Evolutionary conservation across 2,329 filamentous ascomycete species (phyloP), one percentile per base, ranked within the genome.

Genomic region (Sordariomycetes sp.): DNA sequence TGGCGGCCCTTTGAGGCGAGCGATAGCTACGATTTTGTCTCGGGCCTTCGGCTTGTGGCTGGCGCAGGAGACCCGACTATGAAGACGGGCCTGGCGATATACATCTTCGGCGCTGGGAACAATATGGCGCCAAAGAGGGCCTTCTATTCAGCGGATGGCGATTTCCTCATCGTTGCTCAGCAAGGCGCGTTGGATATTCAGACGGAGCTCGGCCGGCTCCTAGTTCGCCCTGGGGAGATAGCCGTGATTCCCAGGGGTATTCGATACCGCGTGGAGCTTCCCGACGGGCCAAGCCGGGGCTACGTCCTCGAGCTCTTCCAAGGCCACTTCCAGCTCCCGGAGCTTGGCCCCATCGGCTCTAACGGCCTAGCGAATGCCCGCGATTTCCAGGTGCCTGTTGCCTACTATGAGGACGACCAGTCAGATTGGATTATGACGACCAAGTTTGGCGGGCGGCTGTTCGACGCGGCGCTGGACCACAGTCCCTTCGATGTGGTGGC

Each of bases 401-500:
- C 86, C 0, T 68, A 71, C 34, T 87, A 83, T 61, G 78, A 83
- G 37, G 68, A 77, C n/a, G 78, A 79, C 11, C 40, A 35, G 34
- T 35, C 34, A 35, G 34, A 35, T 35, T 35, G 34, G 34, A 12
- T 35, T 35, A 35, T 35, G 40, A 78, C 78, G 40, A 77, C 77
- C 68, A 89, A 89, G 69, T 86, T 87, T 53, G 77, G 76, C 1
- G 84, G 84, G 1, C 76, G 78, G 50, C 78, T 87, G 43, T 87
- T 85, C 64, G 73, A 71, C 24, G 82, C 79, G 58, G 76, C 75
- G 24, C 86, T 89, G 65, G 74, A 74, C 24, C 85, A 88, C 66
- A 84, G 79, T 2, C 86, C 86, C 0, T 89, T 88, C 64, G 85
- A 89, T 63, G 85, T 88, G 1, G 82, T 88, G 0, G 85, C 83